Conservation (phyloP, 192 early-diverging fungal species). For the Linnemannia schmuckeri region DNA sequence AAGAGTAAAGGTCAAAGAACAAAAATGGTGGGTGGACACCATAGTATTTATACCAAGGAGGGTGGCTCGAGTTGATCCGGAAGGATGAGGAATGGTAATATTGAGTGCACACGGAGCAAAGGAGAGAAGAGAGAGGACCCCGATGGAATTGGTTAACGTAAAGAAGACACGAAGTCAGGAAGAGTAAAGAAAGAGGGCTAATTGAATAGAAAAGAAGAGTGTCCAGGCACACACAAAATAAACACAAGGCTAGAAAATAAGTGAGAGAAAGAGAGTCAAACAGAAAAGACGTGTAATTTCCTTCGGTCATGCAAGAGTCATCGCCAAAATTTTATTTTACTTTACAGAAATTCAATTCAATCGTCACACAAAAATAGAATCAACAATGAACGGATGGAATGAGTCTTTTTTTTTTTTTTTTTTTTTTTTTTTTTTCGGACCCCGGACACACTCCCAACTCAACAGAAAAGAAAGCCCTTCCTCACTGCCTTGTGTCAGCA, state of each 20-base stretch:
- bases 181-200: not conserved
- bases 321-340: not conserved
- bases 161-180: not conserved
- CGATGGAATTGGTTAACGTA: not conserved
- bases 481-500: not conserved
- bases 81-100: not conserved
- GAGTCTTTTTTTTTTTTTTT: conserved; percentile 5
- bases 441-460: not conserved
- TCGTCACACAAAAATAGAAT: not conserved
- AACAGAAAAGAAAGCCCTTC: conserved; percentile 1
- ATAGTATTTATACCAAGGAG: not conserved
- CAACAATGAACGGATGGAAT: not conserved
- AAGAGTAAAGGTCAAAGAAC: conserved; percentile 7
- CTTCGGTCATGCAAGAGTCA: not conserved
- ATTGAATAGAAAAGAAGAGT: not conserved
- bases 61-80: not conserved
- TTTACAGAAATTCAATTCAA: not conserved
- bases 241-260: not conserved
- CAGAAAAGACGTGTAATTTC: not conserved
- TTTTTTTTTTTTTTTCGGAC: not conserved
- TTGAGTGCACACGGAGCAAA: not conserved
- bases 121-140: not conserved
- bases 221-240: not conserved
- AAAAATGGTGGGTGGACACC: not conserved
- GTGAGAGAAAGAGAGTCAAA: not conserved